Percentiles rank a stretch among this genome's conserved stretches.
Evolutionary conservation across 192 early-diverging fungal genomes (phyloP).

Genomic region (Linnemannia elongata): DNA sequence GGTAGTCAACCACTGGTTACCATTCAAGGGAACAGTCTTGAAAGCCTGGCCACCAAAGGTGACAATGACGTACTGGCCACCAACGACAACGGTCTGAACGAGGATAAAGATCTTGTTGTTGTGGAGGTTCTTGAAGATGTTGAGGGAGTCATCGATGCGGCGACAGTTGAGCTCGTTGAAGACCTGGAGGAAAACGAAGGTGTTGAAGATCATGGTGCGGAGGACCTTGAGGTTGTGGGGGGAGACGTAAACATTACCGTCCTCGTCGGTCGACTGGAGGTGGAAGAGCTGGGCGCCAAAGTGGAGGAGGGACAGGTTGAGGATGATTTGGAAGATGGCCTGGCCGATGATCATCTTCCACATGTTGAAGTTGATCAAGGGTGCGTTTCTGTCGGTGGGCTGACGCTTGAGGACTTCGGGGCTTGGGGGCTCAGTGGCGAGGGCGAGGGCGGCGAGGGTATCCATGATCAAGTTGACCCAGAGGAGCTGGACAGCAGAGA

Average conservation of each 20-base stretch:
- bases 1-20: constrained; percentile 83
- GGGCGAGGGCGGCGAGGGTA: constrained; percentile 91
- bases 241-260: constrained; percentile 18
- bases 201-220: constrained; percentile 92
- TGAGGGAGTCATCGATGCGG: constrained; percentile 81
- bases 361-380: constrained; percentile 91
- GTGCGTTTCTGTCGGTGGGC: constrained; percentile 80
- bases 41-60: constrained; percentile 91
- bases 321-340: constrained; percentile 88
- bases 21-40: constrained; percentile 78
- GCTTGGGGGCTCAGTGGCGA: constrained; percentile 92
- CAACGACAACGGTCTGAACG: constrained; percentile 80
- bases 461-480: constrained; percentile 98
- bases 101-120: constrained; percentile 85
- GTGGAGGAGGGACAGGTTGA: constrained; percentile 75
- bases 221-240: constrained; percentile 59
- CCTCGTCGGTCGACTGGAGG: constrained; percentile 47
- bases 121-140: constrained; percentile 90
- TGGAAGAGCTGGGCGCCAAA: constrained; percentile 75
- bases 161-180: constrained; percentile 97
- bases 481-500: constrained; percentile 92
- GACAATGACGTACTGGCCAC: constrained; percentile 88
- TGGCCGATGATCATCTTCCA: constrained; percentile 94
- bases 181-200: constrained; percentile 94
- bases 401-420: constrained; percentile 84